Conservation (phyloP, 805 yeast genomes). For the Ogataea pini region DNA sequence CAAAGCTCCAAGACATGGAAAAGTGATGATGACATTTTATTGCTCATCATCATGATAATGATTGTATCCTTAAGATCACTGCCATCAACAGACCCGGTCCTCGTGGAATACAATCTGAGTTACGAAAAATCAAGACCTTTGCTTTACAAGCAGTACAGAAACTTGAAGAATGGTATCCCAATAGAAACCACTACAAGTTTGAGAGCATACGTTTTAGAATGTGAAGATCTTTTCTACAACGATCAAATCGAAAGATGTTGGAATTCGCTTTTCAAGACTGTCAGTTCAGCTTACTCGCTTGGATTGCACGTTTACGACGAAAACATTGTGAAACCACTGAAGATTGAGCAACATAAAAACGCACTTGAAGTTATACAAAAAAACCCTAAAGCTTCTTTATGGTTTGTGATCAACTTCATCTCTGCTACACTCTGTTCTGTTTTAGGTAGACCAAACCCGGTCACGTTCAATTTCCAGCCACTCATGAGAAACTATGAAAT, state of each 20-base stretch:
- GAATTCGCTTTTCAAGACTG: slow-evolving; percentile 51
- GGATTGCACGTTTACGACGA: slow-evolving; percentile 50
- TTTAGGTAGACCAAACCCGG: slow-evolving; percentile 56
- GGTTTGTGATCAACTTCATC: slow-evolving; percentile 51
- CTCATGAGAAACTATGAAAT: slow-evolving; percentile 36
- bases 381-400: slow-evolving; percentile 45
- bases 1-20: slow-evolving; percentile 42
- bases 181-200: slow-evolving; percentile 50
- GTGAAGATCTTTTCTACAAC: slow-evolving; percentile 51
- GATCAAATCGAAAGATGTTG: slow-evolving; percentile 53
- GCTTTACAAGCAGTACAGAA: slow-evolving; percentile 43
- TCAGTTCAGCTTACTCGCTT: slow-evolving; percentile 50
- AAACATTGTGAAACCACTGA: slow-evolving; percentile 33
- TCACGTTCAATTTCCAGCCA: slow-evolving; percentile 41
- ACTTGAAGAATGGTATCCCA: slow-evolving; percentile 47
- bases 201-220: slow-evolving; percentile 50
- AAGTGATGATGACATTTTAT: slow-evolving; percentile 46
- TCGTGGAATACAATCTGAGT: slow-evolving; percentile 26
- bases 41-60: slow-evolving; percentile 46
- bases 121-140: slow-evolving; percentile 28
- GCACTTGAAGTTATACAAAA: slow-evolving; percentile 30
- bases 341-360: slow-evolving; percentile 33
- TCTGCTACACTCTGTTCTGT: slow-evolving; percentile 52
- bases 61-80: slow-evolving; percentile 40
- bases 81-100: slow-evolving; percentile 29